Evolutionary conservation across 192 early-diverging fungal genomes (phyloP).

Genomic region (Radiomyces spectabilis): DNA sequence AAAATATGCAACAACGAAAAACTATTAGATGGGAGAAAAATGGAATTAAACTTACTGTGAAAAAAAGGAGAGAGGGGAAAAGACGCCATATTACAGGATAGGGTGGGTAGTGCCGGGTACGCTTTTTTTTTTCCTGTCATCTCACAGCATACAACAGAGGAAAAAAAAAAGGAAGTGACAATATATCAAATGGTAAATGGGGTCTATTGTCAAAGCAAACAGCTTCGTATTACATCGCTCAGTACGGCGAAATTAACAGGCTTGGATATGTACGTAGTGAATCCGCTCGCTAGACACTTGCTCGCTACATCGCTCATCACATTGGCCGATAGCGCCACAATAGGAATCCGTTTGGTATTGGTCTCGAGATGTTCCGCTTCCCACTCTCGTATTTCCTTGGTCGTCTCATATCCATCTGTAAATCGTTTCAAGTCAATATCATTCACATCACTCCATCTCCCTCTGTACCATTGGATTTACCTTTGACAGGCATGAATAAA

Average conservation of each 20-base stretch:
- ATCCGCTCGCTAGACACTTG: slow-evolving; percentile 37
- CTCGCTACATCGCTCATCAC: slow-evolving; percentile 48
- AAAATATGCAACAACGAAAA: too few species aligned
- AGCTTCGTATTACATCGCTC: slow-evolving; percentile 37
- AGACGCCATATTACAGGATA: too few species aligned
- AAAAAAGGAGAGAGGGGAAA: too few species aligned
- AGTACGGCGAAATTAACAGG: slow-evolving; percentile 43
- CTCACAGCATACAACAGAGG: too few species aligned
- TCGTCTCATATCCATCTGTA: slow-evolving; percentile 47
- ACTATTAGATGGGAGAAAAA: too few species aligned
- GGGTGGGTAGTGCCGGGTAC: too few species aligned
- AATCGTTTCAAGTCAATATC: not conserved
- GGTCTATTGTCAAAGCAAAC: too few species aligned
- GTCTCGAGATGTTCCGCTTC: slow-evolving; percentile 26
- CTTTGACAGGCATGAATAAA: slow-evolving; percentile 52
- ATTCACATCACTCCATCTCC: not conserved
- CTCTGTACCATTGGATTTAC: slow-evolving; percentile 11
- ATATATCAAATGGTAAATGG: too few species aligned
- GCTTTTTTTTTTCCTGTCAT: too few species aligned
- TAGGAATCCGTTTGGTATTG: slow-evolving; percentile 34
- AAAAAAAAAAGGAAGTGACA: too few species aligned
- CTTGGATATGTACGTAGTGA: slow-evolving; percentile 49
- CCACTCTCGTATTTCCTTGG: slow-evolving; percentile 42
- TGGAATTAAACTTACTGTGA: too few species aligned
- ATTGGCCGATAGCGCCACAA: slow-evolving; percentile 49